Evolutionary conservation across 164 flowering plant species (phyloP).

Genomic region (Piper longum): DNA sequence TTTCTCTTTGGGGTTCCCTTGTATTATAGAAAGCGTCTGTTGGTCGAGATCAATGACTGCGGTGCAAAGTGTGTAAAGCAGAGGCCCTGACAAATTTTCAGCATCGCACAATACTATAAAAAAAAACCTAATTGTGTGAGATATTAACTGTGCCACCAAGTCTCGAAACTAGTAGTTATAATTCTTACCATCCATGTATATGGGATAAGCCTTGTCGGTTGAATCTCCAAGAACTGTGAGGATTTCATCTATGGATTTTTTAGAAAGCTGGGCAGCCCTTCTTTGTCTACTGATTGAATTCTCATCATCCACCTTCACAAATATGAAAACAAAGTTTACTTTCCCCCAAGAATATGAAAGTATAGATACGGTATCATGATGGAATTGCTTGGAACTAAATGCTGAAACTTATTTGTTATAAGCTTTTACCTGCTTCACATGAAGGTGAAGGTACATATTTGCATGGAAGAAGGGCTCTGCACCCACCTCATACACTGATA

Average conservation of each 20-base stretch:
- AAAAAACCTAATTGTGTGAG: not conserved
- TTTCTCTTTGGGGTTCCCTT: slow-evolving; percentile 55
- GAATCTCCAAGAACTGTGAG: slow-evolving; percentile 53
- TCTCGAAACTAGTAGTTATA: not conserved
- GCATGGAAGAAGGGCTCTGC: slow-evolving; percentile 70
- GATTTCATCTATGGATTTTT: slow-evolving; percentile 43
- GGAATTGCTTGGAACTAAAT: not conserved
- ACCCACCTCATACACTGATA: slow-evolving; percentile 43
- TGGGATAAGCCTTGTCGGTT: slow-evolving; percentile 38
- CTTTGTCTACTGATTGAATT: slow-evolving; percentile 55
- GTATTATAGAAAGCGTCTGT: slow-evolving; percentile 42
- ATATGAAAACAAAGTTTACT: too few relatives aligned
- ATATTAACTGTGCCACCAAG: not conserved
- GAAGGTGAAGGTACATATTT: slow-evolving; percentile 77
- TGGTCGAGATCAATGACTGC: slow-evolving; percentile 48
- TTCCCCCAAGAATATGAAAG: too few relatives aligned
- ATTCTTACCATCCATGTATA: slow-evolving; percentile 59
- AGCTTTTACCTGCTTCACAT: slow-evolving; percentile 38
- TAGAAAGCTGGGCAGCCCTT: slow-evolving; percentile 43
- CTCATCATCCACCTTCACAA: slow-evolving; percentile 44
- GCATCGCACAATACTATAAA: not conserved
- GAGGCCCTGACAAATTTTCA: slow-evolving; percentile 45
- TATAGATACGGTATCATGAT: too few relatives aligned
- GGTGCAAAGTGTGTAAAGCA: slow-evolving; percentile 56
- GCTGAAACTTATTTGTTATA: not conserved